Conservation (phyloP, 495 filamentous ascomycete species). For the Penicillium goetzii region DNA sequence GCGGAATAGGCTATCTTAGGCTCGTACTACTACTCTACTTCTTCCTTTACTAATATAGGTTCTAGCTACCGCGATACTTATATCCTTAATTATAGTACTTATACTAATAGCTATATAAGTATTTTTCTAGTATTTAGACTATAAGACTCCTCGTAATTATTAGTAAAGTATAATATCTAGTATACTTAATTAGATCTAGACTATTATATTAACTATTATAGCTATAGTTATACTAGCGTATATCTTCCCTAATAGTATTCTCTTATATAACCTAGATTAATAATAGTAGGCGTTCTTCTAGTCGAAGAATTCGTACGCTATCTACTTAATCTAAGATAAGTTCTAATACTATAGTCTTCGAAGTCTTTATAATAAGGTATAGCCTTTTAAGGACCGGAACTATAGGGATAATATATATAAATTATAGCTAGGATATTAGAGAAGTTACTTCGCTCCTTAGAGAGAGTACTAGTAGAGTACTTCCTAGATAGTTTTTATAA, state of each 20-base stretch:
- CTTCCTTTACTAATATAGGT: slow-evolving; percentile 36
- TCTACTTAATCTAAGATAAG: too few species aligned
- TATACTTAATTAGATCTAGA: slow-evolving; percentile 39
- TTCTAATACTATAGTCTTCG: too few species aligned
- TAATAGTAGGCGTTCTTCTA: too few species aligned
- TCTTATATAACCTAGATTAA: slow-evolving; percentile 55
- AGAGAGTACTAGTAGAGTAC: too few species aligned
- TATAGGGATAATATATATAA: too few species aligned
- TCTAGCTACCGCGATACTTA: slow-evolving; percentile 32
- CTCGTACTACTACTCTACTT: slow-evolving; percentile 26
- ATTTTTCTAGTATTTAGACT: slow-evolving; percentile 9
- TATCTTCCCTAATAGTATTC: slow-evolving; percentile 47
- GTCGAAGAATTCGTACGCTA: too few species aligned
- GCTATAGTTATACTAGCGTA: slow-evolving; percentile 61
- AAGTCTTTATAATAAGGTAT: too few species aligned
- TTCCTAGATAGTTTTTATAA: too few species aligned
- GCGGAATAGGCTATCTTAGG: slow-evolving; percentile 33
- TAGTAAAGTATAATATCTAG: slow-evolving; percentile 11
- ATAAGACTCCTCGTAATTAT: slow-evolving; percentile 9
- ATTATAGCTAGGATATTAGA: too few species aligned
- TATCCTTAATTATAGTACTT: slow-evolving; percentile 24
- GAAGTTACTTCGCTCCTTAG: too few species aligned
- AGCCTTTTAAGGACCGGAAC: too few species aligned
- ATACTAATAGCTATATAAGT: slow-evolving; percentile 15
- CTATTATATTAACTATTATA: slow-evolving; percentile 54